Conservation (phyloP, 2,329 filamentous ascomycete species). For the Calonectria fujianensis region DNA sequence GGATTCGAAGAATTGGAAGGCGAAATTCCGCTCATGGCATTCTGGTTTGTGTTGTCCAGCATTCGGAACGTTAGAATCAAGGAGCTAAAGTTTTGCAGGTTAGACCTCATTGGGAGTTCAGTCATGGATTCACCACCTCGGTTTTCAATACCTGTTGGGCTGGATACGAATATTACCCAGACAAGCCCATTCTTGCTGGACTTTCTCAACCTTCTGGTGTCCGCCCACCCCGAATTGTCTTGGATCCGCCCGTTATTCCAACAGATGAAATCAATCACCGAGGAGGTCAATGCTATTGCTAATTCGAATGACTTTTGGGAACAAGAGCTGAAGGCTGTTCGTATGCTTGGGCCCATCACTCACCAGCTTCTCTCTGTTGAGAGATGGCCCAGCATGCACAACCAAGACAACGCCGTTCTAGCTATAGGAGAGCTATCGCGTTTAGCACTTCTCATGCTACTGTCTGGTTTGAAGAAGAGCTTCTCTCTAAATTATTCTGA, state of each 20-base stretch:
- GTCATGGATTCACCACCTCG: background rate
- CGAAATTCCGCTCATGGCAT: background rate
- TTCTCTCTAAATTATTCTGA: conserved; percentile 22
- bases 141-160: background rate
- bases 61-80: background rate
- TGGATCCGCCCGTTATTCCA: background rate
- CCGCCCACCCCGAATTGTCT: background rate
- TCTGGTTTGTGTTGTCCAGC: background rate
- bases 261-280: background rate
- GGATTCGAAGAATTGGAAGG: background rate
- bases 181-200: background rate
- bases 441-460: background rate
- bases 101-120: conserved; percentile 17
- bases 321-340: background rate
- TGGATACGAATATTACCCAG: background rate
- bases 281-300: background rate
- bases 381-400: background rate
- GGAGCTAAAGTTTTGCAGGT: background rate
- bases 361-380: conserved; percentile 6
- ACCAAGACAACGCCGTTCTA: background rate
- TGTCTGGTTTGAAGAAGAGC: conserved; percentile 10
- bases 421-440: background rate
- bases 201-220: background rate
- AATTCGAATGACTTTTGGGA: background rate
- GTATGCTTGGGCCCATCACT: conserved; percentile 1